Evolutionary conservation across 257 asterid species (phyloP).

Genomic region (Dorcoceras hygrometricum): DNA sequence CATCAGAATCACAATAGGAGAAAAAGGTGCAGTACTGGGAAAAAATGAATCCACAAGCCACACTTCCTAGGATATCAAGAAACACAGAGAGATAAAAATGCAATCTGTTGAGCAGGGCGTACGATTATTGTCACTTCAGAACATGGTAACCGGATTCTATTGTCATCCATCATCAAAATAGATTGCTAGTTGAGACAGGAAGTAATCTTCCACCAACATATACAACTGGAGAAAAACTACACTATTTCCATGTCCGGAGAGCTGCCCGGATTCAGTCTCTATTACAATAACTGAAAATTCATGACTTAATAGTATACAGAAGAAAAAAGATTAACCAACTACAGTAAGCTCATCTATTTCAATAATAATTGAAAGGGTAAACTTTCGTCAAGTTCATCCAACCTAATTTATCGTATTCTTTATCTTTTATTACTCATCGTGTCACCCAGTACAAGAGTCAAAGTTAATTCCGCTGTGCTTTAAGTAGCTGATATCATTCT

Average conservation of each 20-base stretch:
- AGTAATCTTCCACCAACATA: background rate
- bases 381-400: no score
- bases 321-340: conserved; percentile 2
- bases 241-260: background rate
- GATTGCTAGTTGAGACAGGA: background rate
- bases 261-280: background rate
- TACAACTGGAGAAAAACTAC: conserved; percentile 6
- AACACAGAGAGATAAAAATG: background rate
- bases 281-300: background rate
- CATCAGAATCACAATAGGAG: background rate
- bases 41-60: conserved; percentile 7
- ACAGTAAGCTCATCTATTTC: background rate
- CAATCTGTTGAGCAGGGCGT: background rate
- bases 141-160: background rate
- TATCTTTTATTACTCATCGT: background rate
- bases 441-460: no score
- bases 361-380: background rate
- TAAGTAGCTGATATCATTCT: background rate
- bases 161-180: background rate
- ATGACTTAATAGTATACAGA: background rate
- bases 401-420: background rate
- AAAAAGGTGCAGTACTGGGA: background rate
- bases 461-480: background rate
- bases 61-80: conserved; percentile 1
- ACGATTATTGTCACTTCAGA: background rate